A percentile compares a stretch with the other conserved stretches of the same genome.
These are phyloP conservation scores for Craspedostauros australis DNA, from an alignment of 108 stramenopile genomes.

Conservation along the genomic window DNA sequence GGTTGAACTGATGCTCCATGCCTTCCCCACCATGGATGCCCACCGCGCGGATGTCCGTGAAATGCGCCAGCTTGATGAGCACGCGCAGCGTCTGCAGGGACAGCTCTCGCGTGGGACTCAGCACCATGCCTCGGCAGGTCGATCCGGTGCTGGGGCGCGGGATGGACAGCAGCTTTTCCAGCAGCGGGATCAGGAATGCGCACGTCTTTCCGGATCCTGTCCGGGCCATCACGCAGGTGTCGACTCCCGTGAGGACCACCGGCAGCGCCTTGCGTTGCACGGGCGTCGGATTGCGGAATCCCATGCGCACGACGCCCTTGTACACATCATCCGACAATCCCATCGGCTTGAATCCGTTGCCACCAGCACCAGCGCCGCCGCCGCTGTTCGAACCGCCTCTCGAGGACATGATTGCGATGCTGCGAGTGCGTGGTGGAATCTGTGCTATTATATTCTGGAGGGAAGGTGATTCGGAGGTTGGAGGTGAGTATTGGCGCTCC, in stretches of 20 bases:
- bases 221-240: conserved; percentile 94
- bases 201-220: conserved; percentile 96
- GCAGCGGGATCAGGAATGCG: conserved; percentile 91
- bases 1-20: conserved; percentile 93
- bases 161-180: conserved; percentile 66
- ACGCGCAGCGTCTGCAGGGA: conserved; percentile 90
- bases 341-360: conserved; percentile 75
- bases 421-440: not conserved
- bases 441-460: no score
- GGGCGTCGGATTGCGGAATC: conserved; percentile 94
- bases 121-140: conserved; percentile 63
- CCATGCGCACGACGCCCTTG: conserved; percentile 86
- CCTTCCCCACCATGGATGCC: conserved; percentile 96
- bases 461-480: no score
- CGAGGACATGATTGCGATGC: no score
- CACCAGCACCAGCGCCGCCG: conserved; percentile 23
- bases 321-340: conserved; percentile 69
- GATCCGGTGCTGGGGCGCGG: not conserved
- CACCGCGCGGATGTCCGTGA: conserved; percentile 46
- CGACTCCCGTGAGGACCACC: conserved; percentile 79
- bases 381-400: conserved; percentile 9
- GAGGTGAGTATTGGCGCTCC: no score
- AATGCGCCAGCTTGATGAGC: conserved; percentile 74
- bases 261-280: conserved; percentile 97
- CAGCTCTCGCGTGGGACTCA: conserved; percentile 96